phyloP scores from a whole-genome alignment of 148 eudicot genomes.

The Rhododendron griersonianum region DNA sequence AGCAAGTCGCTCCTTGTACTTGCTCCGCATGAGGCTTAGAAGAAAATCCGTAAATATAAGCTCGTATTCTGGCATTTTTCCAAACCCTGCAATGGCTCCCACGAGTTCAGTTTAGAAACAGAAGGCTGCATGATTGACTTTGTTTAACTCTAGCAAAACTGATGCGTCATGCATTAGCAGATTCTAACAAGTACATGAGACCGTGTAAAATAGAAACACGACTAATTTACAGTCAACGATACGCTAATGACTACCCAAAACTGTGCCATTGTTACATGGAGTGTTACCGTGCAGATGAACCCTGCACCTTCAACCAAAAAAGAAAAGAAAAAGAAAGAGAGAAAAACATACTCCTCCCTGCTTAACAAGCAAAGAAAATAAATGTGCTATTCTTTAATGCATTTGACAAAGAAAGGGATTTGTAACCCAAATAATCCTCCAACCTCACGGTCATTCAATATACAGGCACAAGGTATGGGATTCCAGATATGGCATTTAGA shows the following conservation, averaged over 20 bases:
- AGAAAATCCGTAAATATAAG: conserved; percentile 74
- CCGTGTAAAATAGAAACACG: neutral
- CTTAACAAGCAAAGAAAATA: neutral
- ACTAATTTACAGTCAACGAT: neutral
- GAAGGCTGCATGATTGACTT: neutral
- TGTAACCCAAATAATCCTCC: neutral
- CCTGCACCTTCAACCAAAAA: neutral
- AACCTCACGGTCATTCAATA: neutral
- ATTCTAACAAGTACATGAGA: neutral
- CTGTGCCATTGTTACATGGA: neutral
- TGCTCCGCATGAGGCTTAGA: conserved; percentile 36
- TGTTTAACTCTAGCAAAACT: neutral
- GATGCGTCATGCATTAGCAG: neutral
- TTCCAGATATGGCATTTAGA: neutral
- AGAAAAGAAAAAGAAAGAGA: neutral
- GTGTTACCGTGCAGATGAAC: neutral
- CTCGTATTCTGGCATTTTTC: conserved; percentile 78
- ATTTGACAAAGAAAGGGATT: neutral
- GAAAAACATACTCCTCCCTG: neutral
- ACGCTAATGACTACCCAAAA: neutral
- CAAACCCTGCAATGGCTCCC: conserved; percentile 47
- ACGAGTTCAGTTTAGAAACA: neutral
- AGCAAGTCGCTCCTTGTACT: conserved; percentile 33
- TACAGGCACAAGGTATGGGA: neutral
- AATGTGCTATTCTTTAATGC: neutral